Evolutionary conservation across 495 filamentous ascomycete species (phyloP).

Genomic region (Talaromyces liani): DNA sequence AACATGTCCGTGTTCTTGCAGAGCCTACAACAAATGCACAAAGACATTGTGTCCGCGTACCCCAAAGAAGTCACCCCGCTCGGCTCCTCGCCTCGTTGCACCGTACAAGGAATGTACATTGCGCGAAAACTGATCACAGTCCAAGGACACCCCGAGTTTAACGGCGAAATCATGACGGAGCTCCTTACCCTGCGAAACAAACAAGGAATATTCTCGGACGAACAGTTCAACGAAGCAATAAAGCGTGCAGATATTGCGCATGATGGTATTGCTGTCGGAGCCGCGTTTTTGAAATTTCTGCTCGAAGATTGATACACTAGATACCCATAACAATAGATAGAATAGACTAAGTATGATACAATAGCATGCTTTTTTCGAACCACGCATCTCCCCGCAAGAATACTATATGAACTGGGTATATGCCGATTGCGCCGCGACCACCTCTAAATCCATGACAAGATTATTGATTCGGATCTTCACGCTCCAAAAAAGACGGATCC

Average conservation of each 20-base stretch:
- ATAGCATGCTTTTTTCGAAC: background rate
- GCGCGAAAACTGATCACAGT: constrained; percentile 63
- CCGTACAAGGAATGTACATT: constrained; percentile 74
- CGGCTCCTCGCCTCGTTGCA: constrained; percentile 58
- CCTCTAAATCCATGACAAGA: background rate
- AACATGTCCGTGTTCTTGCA: constrained; percentile 22
- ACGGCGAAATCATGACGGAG: constrained; percentile 62
- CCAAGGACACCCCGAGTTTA: constrained; percentile 92
- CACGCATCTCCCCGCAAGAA: background rate
- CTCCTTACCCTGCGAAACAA: constrained; percentile 53
- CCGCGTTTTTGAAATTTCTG: constrained; percentile 68
- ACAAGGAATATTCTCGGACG: constrained; percentile 58
- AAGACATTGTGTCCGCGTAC: constrained; percentile 62
- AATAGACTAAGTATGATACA: constrained; percentile 7
- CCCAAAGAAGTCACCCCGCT: constrained; percentile 57
- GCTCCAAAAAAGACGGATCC: constrained; percentile 86
- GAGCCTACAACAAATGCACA: constrained; percentile 87
- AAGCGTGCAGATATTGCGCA: constrained; percentile 55
- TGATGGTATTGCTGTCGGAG: constrained; percentile 64
- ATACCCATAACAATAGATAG: constrained; percentile 1
- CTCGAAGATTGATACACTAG: constrained; percentile 36
- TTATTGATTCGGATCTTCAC: constrained; percentile 46
- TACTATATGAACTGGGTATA: background rate
- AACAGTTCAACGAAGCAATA: constrained; percentile 58
- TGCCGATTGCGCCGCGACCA: background rate